Percentiles rank a stretch among this genome's conserved stretches.
Evolutionary conservation across 129 eudicot species (phyloP).

Genomic region (Smallanthus sonchifolius): DNA sequence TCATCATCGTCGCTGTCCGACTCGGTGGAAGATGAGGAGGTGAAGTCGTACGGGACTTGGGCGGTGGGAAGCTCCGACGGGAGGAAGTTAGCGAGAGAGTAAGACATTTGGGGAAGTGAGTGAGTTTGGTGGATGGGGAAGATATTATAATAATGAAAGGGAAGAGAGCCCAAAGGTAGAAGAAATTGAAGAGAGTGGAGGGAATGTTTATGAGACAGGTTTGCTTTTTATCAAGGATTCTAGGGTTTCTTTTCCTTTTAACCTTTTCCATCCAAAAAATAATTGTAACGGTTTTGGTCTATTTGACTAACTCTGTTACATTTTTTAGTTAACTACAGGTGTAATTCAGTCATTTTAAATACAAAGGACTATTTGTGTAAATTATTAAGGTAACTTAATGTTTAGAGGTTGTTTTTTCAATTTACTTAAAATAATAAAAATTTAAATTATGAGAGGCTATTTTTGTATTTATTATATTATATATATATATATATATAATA

Average conservation of each 20-base stretch:
- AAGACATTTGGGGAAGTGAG: constrained; percentile 28
- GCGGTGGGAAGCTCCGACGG: constrained; percentile 58
- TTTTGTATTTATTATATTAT: too few species aligned
- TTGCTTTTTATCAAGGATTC: constrained; percentile 22
- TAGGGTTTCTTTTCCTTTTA: neutral
- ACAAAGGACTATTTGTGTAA: too few species aligned
- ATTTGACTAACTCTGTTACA: too few species aligned
- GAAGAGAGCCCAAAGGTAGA: neutral
- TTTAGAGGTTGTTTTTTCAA: too few species aligned
- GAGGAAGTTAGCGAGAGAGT: constrained; percentile 14
- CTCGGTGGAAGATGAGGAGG: constrained; percentile 31
- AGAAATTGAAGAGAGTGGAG: constrained; percentile 20
- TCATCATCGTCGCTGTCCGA: constrained; percentile 54
- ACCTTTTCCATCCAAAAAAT: too few species aligned
- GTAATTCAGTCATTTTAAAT: too few species aligned
- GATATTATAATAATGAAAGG: constrained; percentile 10
- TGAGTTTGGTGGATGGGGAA: constrained; percentile 11
- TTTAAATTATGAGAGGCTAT: too few species aligned
- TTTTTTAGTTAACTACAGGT: too few species aligned
- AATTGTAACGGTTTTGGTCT: too few species aligned
- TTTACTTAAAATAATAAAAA: too few species aligned
- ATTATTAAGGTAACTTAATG: too few species aligned
- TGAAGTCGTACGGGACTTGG: constrained; percentile 29
- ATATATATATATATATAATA: too few species aligned
- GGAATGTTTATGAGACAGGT: constrained; percentile 19